Evolutionary conservation across 164 flowering plant species (phyloP), one percentile per base, ranked within the genome.

Genomic region (Echeveria elegans): DNA sequence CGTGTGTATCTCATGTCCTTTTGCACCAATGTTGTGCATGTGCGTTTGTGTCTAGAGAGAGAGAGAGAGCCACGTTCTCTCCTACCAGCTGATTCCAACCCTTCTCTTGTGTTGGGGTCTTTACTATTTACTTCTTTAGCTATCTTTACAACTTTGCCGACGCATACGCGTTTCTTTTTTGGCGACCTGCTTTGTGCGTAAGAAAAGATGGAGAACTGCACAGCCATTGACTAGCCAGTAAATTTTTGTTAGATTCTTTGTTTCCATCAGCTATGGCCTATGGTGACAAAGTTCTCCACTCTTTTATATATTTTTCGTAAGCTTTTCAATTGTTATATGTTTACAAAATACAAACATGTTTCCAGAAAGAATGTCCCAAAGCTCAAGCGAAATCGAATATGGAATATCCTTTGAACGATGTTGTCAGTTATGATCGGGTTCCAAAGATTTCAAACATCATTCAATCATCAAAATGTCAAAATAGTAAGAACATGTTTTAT

Each of bases 31-130:
- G 56, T 0, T 50, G 28, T 50, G 26, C 56, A 47, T 19, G 5
- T 47, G n/a, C n/a, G 21, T 47, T n/a, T 50, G 26, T 50, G 23
- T n/a, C 14, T 50, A 14, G 11, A 23, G 56, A 53, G 60, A 14
- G 11, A 23, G 56, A 53, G 60, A 53, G 60, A 53, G 60, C 60
- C 60, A 53, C 26, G 60, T 53, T 53, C 60, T 26, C 60, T 24
- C 15, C 29, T 23, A 53, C 60, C 29, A 50, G 26, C 56, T 50
- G 56, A 50, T 50, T n/a, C 23, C 26, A 5, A 6, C 1, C 24
- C 28, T 45, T 45, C 56, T 50, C 7, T 56, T 11, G 31, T 56
- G 61, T 7, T 28, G 32, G 32, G 61, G 9, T 52, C 58, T 52
- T 52, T 52, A 52, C 5, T 48, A 1, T 45, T 3, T 16, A 15